A percentile compares a stretch with the other conserved stretches of the same genome.
Evolutionary conservation across 2,329 filamentous ascomycete species (phyloP).

Genomic region (Leptographium radiaticola): DNA sequence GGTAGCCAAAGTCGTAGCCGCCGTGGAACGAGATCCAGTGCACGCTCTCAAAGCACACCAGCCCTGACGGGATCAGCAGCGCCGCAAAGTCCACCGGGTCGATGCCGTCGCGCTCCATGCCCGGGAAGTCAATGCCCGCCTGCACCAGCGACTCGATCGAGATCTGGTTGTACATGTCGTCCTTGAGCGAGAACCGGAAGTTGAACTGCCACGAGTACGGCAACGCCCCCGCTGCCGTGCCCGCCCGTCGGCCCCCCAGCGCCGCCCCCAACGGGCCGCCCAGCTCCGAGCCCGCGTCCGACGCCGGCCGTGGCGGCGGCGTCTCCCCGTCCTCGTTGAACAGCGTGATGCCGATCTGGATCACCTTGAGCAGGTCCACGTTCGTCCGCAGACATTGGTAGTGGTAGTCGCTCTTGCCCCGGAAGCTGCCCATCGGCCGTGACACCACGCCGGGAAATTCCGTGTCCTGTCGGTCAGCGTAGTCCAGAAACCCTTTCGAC

Average conservation of each 20-base stretch:
- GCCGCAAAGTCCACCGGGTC: slow-evolving; percentile 81
- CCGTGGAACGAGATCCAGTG: slow-evolving; percentile 97
- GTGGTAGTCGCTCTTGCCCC: slow-evolving; percentile 93
- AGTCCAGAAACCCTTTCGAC: too few relatives aligned
- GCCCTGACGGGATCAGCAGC: slow-evolving; percentile 78
- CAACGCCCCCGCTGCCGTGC: slow-evolving; percentile 23
- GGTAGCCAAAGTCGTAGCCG: slow-evolving; percentile 94
- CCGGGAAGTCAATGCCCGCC: slow-evolving; percentile 82
- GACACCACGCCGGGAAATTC: slow-evolving; percentile 98
- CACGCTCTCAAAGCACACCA: slow-evolving; percentile 77
- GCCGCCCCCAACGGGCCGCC: slow-evolving; percentile 18
- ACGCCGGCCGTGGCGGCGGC: slow-evolving; percentile 54
- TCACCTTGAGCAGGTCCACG: slow-evolving; percentile 93
- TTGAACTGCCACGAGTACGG: slow-evolving; percentile 99
- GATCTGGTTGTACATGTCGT: slow-evolving; percentile 96
- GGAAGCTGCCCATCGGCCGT: slow-evolving; percentile 86
- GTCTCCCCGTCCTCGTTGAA: slow-evolving; percentile 86
- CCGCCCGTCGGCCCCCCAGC: slow-evolving; percentile 27
- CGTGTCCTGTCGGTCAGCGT: slow-evolving; percentile 55
- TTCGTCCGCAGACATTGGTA: slow-evolving; percentile 97
- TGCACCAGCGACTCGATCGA: slow-evolving; percentile 85
- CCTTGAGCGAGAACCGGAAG: slow-evolving; percentile 86
- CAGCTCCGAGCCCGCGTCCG: slow-evolving; percentile 24
- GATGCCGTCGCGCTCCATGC: slow-evolving; percentile 78
- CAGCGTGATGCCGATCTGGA: slow-evolving; percentile 88